These are phyloP conservation scores for Xylariaceae sp. DNA, from an alignment of 2,329 filamentous ascomycete species.

Conservation along the genomic window DNA sequence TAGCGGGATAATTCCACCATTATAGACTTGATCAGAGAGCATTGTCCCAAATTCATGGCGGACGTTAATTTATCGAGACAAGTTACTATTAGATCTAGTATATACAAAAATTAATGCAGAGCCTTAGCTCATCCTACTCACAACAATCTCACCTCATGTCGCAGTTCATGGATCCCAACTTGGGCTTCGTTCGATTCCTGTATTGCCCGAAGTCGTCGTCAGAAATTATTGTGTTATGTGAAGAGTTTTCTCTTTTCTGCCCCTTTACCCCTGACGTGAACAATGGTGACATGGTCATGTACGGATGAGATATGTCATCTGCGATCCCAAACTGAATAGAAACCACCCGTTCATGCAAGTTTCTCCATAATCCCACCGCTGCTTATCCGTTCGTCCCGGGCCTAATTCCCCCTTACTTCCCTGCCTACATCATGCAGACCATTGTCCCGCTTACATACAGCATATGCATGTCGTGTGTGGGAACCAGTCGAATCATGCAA, in stretches of 20 bases:
- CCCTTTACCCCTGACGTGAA: too few relatives aligned
- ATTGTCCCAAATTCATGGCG: conserved; percentile 5
- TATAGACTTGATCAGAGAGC: neutral
- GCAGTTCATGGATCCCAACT: neutral
- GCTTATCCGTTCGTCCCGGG: neutral
- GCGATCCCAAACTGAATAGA: neutral
- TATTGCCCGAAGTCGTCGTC: too few relatives aligned
- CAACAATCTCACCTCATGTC: conserved; percentile 4
- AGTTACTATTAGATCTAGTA: neutral
- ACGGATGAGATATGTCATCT: neutral
- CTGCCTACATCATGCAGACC: neutral
- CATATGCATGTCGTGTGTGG: neutral
- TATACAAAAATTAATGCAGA: conserved; percentile 9
- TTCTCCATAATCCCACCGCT: neutral
- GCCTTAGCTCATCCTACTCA: neutral
- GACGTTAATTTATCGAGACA: neutral
- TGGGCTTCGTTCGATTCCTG: too few relatives aligned
- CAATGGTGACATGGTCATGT: too few relatives aligned
- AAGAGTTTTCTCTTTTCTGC: too few relatives aligned
- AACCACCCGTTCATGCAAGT: too few relatives aligned
- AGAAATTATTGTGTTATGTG: too few relatives aligned
- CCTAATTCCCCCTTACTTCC: neutral
- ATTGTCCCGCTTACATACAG: neutral
- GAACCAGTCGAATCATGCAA: neutral
- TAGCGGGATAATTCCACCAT: neutral